phyloP scores from a whole-genome alignment of 169 alveolate species.

The Cystoisospora suis region DNA sequence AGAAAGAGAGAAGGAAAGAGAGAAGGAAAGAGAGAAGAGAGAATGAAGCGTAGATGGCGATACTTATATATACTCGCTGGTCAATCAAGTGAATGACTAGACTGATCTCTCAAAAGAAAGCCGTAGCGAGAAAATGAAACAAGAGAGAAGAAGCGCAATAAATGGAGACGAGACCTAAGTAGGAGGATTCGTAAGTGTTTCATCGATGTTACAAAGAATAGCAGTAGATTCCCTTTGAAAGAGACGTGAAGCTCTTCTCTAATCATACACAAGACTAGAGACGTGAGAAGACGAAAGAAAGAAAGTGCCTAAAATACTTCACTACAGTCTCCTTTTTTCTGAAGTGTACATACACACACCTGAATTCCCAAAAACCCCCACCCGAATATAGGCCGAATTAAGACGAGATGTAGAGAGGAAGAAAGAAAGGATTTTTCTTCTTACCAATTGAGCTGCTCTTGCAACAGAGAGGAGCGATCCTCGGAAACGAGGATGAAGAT shows the following conservation, averaged over 20 bases:
- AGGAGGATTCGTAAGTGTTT: too few relatives aligned
- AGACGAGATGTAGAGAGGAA: neutral
- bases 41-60: neutral
- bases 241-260: neutral
- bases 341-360: neutral
- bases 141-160: neutral
- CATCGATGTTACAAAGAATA: too few relatives aligned
- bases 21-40: neutral
- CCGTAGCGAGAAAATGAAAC: neutral
- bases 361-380: neutral
- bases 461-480: slow-evolving; percentile 51
- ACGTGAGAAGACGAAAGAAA: too few relatives aligned
- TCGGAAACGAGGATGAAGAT: slow-evolving; percentile 48
- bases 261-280: neutral
- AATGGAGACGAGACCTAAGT: neutral
- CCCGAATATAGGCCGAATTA: neutral
- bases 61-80: neutral
- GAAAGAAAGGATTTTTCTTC: too few relatives aligned
- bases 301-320: neutral
- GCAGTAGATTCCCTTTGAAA: too few relatives aligned
- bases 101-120: too few relatives aligned
- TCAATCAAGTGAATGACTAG: neutral
- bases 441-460: slow-evolving; percentile 46
- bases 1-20: neutral
- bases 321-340: neutral